Evolutionary conservation across 108 stramenopile species (phyloP), one percentile per base, ranked within the genome.

Genomic region (Fragilaria crotonensis): DNA sequence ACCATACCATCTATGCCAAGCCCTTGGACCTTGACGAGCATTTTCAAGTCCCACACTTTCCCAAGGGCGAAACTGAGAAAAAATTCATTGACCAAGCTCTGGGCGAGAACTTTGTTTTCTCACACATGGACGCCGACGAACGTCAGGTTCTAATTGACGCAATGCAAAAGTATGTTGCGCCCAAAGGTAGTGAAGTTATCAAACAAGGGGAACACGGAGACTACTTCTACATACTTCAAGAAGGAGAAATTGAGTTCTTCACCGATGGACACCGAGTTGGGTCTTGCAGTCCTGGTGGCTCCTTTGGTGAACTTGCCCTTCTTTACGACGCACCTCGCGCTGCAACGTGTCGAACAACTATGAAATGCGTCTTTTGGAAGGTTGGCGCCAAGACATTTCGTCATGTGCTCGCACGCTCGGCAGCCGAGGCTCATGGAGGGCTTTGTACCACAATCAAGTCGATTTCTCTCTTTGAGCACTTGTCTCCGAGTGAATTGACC

Each of bases 231-330:
- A 77, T 96, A 25, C 31, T 84, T 33, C 76, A 78, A 32, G 45
- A 52, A 3, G 89, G 89, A 14, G 58, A 57, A 25, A 69, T 90
- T 26, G 70, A 62, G 30, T 93, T 94, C 62, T 45, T 69, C 1
- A 78, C 83, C 5, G 80, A 85, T 59, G 88, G 76, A 17, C 63
- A 76, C 7, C 65, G 81, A 31, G 72, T 77, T n/a, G 94, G 91
- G 19, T 60, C 55, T 19, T 83, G 85, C 46, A 60, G 50, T 23
- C 21, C 44, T 14, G 94, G 92, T 2, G 69, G 51, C 22, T 74
- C 77, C 52, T 97, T 98, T 74, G 97, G 97, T 26, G 97, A 98
- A 64, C 68, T 98, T 20, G 90, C 95, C 3, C 64, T 96, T 22
- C 59, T 96, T 62, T 98, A 98, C 67, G 87, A 96, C 66, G 81